Evolutionary conservation across 2,329 filamentous ascomycete species (phyloP).

Genomic region (Diaporthe velutina): DNA sequence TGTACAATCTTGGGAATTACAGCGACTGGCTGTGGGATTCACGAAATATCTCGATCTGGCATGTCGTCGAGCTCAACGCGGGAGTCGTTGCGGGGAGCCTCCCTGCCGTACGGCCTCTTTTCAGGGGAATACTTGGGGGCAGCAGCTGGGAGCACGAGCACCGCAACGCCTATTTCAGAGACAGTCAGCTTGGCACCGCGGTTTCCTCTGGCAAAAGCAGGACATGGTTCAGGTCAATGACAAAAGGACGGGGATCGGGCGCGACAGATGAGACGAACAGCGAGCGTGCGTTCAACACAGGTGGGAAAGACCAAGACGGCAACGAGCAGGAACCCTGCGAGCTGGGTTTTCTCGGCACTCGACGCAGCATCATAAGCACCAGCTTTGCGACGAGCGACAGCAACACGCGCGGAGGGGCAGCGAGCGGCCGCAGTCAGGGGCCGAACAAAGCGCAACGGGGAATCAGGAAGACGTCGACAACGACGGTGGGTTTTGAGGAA

Average conservation of each 20-base stretch:
- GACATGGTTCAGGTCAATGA: not conserved
- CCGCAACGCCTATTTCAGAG: not conserved
- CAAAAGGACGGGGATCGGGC: not conserved
- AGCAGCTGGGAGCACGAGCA: not conserved
- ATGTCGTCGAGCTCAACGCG: not conserved
- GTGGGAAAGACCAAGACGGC: not conserved
- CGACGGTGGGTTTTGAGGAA: not conserved
- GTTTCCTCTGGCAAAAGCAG: not conserved
- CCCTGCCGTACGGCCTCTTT: not conserved
- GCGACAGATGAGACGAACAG: not conserved
- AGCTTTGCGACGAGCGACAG: not conserved
- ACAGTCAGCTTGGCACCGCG: not conserved
- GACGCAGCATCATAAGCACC: not conserved
- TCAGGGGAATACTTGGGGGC: not conserved
- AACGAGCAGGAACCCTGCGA: not conserved
- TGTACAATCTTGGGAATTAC: not conserved
- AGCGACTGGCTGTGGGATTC: not conserved
- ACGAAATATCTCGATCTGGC: not conserved
- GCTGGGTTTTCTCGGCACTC: not conserved
- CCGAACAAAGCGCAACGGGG: not conserved
- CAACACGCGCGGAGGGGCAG: not conserved
- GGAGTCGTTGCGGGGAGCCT: not conserved
- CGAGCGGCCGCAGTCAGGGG: not conserved
- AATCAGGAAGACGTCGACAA: conserved; percentile 14
- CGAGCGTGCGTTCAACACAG: not conserved